Percentiles rank a stretch among this genome's conserved stretches.
Evolutionary conservation across 2,329 filamentous ascomycete genomes (phyloP).

Genomic region (Ascochyta fabae): DNA sequence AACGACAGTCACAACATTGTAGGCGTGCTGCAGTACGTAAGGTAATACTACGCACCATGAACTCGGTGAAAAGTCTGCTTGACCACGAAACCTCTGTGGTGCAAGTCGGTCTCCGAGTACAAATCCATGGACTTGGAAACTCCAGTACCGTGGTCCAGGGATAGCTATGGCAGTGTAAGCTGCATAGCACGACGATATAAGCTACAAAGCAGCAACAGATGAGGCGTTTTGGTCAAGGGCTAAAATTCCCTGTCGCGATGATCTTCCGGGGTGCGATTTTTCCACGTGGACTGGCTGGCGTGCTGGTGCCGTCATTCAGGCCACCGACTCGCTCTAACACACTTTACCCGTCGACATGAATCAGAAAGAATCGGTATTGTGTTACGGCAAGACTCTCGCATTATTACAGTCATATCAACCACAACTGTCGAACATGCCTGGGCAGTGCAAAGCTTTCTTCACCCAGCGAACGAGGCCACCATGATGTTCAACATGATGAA

Average conservation of each 20-base stretch:
- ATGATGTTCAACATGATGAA: no score
- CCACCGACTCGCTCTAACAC: not conserved
- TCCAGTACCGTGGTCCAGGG: not conserved
- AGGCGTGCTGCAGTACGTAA: constrained; percentile 12
- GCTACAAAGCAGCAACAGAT: not conserved
- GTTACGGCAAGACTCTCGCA: not conserved
- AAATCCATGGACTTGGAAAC: not conserved
- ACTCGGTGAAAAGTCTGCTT: not conserved
- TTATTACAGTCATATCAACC: not conserved
- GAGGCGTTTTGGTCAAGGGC: constrained; percentile 6
- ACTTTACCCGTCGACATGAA: not conserved
- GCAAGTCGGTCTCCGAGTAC: not conserved
- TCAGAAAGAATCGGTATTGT: not conserved
- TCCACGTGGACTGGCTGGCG: not conserved
- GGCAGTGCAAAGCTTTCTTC: not conserved
- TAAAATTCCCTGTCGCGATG: constrained; percentile 5
- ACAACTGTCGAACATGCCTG: not conserved
- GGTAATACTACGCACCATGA: constrained; percentile 8
- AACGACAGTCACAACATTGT: not conserved
- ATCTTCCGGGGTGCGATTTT: not conserved
- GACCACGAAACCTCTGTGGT: not conserved
- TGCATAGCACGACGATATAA: not conserved
- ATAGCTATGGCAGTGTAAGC: not conserved
- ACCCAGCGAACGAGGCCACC: no score
- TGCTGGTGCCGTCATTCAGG: not conserved